These are phyloP conservation scores for Rhynchospora breviuscula DNA, from an alignment of 176 grass and related monocot genomes.

Conservation along the genomic window DNA sequence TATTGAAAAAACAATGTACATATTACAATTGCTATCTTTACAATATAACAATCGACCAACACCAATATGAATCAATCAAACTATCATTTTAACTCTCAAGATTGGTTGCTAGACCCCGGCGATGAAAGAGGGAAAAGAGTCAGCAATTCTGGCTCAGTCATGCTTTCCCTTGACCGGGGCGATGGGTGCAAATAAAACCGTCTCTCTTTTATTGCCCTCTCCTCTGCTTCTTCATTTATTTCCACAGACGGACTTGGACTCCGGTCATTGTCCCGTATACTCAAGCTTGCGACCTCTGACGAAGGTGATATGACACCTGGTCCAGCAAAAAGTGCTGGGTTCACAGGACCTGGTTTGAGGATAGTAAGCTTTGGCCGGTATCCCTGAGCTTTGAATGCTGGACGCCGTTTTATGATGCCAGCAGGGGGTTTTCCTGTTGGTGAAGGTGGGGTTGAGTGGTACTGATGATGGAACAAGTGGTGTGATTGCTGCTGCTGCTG, in stretches of 20 bases:
- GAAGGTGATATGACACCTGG: conserved; percentile 18
- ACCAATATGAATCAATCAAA: conserved; percentile 22
- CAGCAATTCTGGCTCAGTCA: conserved; percentile 23
- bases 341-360: conserved; percentile 22
- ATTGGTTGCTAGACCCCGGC: background rate
- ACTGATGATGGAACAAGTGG: background rate
- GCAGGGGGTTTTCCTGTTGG: conserved; percentile 1
- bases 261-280: background rate
- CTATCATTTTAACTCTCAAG: background rate
- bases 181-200: conserved; percentile 48
- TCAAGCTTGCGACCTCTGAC: conserved; percentile 3
- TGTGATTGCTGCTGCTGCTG: background rate
- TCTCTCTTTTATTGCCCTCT: conserved; percentile 48
- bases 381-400: conserved; percentile 29
- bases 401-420: conserved; percentile 18
- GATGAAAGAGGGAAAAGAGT: conserved; percentile 26
- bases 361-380: conserved; percentile 38
- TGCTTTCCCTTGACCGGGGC: conserved; percentile 3
- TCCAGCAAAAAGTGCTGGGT: background rate
- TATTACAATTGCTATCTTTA: conserved; percentile 16
- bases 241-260: background rate
- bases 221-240: conserved; percentile 34
- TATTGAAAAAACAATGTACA: conserved; percentile 27
- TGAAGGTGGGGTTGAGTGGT: background rate
- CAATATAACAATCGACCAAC: conserved; percentile 19